Conservation (phyloP, 1,139 yeast species). For the Lodderomyces pseudojiufengensis region DNA sequence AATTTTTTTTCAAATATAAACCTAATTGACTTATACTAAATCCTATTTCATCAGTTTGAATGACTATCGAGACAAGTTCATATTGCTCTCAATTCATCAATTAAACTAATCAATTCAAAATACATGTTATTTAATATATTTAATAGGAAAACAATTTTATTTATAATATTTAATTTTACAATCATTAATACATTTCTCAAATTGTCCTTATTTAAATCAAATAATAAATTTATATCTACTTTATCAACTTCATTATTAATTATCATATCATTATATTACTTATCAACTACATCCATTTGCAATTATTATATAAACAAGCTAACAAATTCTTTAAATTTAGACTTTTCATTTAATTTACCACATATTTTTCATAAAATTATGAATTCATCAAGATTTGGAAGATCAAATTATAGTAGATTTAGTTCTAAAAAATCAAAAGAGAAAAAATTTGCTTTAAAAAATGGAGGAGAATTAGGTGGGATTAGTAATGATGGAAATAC, state of each 20-base stretch:
- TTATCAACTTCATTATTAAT: conserved; percentile 10
- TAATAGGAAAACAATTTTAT: conserved; percentile 1
- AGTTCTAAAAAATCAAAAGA: conserved; percentile 23
- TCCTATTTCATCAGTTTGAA: neutral
- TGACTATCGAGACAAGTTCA: neutral
- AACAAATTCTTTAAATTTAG: neutral
- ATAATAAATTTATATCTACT: conserved; percentile 9
- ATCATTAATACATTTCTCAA: conserved; percentile 9
- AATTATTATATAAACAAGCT: neutral
- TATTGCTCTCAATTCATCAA: too few relatives aligned
- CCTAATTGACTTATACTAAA: too few relatives aligned
- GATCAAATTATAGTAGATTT: conserved; percentile 12
- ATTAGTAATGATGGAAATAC: conserved; percentile 87
- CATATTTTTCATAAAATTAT: conserved; percentile 14
- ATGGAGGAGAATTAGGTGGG: conserved; percentile 81
- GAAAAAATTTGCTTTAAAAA: conserved; percentile 38
- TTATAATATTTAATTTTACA: conserved; percentile 8
- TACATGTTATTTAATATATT: too few relatives aligned
- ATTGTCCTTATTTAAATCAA: conserved; percentile 11
- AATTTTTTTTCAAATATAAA: too few relatives aligned
- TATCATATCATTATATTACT: conserved; percentile 9
- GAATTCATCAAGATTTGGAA: conserved; percentile 15
- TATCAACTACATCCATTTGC: conserved; percentile 7
- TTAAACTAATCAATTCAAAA: too few relatives aligned
- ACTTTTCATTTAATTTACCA: conserved; percentile 13